Conservation (phyloP, 306 rosid genomes). For the Phaseolus lunatus region DNA sequence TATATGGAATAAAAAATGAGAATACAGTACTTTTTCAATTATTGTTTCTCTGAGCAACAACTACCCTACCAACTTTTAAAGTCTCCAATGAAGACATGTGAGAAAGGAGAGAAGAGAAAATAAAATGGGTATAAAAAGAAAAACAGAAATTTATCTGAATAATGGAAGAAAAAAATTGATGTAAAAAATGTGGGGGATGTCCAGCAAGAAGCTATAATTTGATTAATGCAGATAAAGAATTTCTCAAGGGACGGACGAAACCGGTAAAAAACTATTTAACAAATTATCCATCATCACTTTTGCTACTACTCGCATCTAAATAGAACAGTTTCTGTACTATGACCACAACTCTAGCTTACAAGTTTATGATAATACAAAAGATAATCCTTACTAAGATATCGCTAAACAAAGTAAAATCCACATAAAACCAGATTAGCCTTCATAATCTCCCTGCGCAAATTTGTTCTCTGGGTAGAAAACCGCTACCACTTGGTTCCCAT, state of each 20-base stretch:
- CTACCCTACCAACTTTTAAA: too few relatives aligned
- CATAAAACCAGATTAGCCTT: slow-evolving; percentile 54
- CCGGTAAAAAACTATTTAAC: slow-evolving; percentile 32
- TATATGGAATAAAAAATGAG: too few relatives aligned
- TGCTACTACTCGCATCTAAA: slow-evolving; percentile 1
- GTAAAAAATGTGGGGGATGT: not conserved
- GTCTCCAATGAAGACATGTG: too few relatives aligned
- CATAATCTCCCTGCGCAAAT: slow-evolving; percentile 87
- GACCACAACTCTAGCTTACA: slow-evolving; percentile 35
- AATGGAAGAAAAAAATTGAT: too few relatives aligned
- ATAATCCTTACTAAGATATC: slow-evolving; percentile 43
- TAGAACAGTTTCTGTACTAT: slow-evolving; percentile 25
- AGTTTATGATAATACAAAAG: slow-evolving; percentile 15
- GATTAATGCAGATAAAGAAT: not conserved
- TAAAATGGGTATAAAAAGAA: too few relatives aligned
- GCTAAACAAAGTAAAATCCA: slow-evolving; percentile 31
- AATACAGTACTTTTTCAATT: too few relatives aligned
- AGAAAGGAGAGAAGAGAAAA: too few relatives aligned
- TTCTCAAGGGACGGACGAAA: slow-evolving; percentile 14
- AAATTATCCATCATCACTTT: slow-evolving; percentile 33
- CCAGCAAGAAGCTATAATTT: not conserved
- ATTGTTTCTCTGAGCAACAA: too few relatives aligned
- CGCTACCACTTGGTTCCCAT: slow-evolving; percentile 83
- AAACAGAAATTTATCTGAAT: too few relatives aligned
- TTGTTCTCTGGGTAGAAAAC: slow-evolving; percentile 83